Evolutionary conservation across 495 filamentous ascomycete genomes (phyloP).

Genomic region (Oidiodendron maius): DNA sequence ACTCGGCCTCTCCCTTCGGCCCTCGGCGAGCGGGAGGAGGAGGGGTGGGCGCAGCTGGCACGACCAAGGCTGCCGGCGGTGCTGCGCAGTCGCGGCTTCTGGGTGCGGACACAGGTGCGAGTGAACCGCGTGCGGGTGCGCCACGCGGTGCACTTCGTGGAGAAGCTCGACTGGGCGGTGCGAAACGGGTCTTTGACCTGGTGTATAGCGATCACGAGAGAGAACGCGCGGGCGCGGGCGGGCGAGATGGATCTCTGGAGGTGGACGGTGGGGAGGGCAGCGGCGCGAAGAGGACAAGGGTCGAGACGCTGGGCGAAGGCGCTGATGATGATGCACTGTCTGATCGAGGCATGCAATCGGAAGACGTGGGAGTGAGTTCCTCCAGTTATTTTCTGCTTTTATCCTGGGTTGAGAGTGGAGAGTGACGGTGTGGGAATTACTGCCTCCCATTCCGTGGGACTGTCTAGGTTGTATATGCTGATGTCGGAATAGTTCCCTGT

Average conservation of each 20-base stretch:
- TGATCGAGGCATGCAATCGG: not conserved
- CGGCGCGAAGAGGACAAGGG: no score
- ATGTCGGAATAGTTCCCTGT: not conserved
- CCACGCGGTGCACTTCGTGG: not conserved
- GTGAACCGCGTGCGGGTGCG: not conserved
- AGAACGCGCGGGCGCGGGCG: no score
- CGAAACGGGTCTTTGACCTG: not conserved
- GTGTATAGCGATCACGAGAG: no score
- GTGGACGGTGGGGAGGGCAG: no score
- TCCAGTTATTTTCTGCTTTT: no score
- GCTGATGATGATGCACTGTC: no score
- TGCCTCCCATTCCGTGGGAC: no score
- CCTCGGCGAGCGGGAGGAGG: not conserved
- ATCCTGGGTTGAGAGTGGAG: no score
- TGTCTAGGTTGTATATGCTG: not conserved
- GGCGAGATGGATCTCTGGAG: no score
- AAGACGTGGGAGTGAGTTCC: not conserved
- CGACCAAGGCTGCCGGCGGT: slow-evolving; percentile 1
- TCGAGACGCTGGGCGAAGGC: no score
- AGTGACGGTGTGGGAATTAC: no score
- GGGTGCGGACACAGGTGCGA: slow-evolving; percentile 2
- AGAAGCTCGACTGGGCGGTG: not conserved
- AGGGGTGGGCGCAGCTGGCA: no score
- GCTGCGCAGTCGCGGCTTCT: not conserved
- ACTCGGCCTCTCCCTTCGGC: slow-evolving; percentile 21